These are phyloP conservation scores for Catharanthus roseus DNA, from an alignment of 257 asterid species.

Conservation along the genomic window DNA sequence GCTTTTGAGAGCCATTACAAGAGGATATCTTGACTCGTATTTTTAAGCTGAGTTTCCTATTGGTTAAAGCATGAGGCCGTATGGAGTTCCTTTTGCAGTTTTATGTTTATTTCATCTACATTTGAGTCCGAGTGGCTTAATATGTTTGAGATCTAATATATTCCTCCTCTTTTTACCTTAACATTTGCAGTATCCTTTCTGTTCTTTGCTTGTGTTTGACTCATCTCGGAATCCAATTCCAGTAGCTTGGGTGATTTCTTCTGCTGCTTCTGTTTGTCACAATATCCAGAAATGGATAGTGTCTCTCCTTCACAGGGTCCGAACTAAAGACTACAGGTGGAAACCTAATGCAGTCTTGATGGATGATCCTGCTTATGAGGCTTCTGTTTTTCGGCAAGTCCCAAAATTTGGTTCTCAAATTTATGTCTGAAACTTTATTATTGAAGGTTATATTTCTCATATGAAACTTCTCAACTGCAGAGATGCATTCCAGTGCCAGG, in stretches of 20 bases:
- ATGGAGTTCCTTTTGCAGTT: not conserved
- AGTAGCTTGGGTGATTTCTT: constrained; percentile 6
- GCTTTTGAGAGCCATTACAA: not conserved
- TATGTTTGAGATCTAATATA: not conserved
- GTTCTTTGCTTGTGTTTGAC: constrained; percentile 7
- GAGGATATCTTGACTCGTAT: not conserved
- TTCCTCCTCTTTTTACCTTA: not conserved
- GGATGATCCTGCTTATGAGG: constrained; percentile 10
- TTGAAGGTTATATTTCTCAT: not conserved
- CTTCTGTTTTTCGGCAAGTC: constrained; percentile 1
- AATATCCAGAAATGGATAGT: not conserved
- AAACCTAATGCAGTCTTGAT: not conserved
- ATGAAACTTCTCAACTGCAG: not conserved
- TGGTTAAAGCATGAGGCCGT: not conserved
- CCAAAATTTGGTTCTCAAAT: not conserved
- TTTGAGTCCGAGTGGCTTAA: not conserved
- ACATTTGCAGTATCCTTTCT: not conserved
- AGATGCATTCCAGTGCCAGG: not conserved
- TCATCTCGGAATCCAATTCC: constrained; percentile 4
- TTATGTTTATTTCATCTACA: not conserved
- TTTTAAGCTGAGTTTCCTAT: not conserved
- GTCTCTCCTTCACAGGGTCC: not conserved
- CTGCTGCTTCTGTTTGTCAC: not conserved
- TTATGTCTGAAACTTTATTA: not conserved
- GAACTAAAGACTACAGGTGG: constrained; percentile 5